Evolutionary conservation across 805 yeast species (phyloP), one percentile per base, ranked within the genome.

Genomic region (Saccharomycopsis sp.): DNA sequence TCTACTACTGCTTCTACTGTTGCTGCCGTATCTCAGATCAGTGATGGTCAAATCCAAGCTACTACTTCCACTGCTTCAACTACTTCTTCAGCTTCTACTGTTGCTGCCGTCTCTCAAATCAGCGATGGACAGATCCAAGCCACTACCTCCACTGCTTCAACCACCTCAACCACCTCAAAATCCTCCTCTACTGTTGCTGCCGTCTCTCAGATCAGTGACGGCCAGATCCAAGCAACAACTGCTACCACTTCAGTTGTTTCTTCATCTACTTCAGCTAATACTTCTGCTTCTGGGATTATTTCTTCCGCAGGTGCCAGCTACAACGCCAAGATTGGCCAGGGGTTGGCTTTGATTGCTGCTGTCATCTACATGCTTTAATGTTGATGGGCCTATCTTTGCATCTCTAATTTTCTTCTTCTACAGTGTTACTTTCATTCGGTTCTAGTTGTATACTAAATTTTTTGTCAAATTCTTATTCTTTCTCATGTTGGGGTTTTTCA

Each of bases 71-170:
- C 66, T 52, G 67, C 68, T 41, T 55, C 68, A 9, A 59, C 66
- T 20, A 41, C 63, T 3, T 53, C 66, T 23, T 60, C 56, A 47
- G 71, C 76, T 47, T 68, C 76, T 56, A 75, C 76, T 58, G 77
- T 75, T 53, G 74, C 70, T 62, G 74, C 74, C 58, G 74, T 76
- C 44, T 75, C 76, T 64, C 70, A 78, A 64, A 72, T 75, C 57
- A 60, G 67, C 56, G 81, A 77, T 60, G 79, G 80, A 56, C 78
- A 75, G 66, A 69, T 71, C 58, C 75, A 72, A 65, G 72, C 72
- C 44, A 60, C 70, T 1, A 58, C 66, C 17, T 20, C 57, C 19
- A 44, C 49, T 44, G 22, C 49, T 44, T 17, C 22, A 5, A 8
- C 49, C 5, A 17, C 49, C 12, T 19, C 49, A 58, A 19, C 54